Evolutionary conservation across 129 eudicot genomes (phyloP), one percentile per base, ranked within the genome.

Genomic region (Helianthus tuberosus): DNA sequence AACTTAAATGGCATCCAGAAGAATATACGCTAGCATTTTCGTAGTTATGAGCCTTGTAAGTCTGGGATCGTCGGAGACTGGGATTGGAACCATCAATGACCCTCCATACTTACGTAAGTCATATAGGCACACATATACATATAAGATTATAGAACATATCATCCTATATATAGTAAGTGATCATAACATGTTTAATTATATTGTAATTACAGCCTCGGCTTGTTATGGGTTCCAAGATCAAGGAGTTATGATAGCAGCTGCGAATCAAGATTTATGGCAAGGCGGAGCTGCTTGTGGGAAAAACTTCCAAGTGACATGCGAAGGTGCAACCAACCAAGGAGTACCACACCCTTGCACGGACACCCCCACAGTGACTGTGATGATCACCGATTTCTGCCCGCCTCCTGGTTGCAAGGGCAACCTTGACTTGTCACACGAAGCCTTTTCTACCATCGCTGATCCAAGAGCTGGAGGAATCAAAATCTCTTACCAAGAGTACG

Each of bases 51-150:
- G 36, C 36, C 62, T 55, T 55, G 20, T 55, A 10, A 3, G 35
- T 55, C 3, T 55, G 8, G 62, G 14, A 5, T 20, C 25, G 35
- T 55, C 35, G 9, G 5, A 9, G 10, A 27, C 11, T 55, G 62
- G 62, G 62, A 55, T 55, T 55, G 62, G 62, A 55, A 55, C 62
- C 36, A 55, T 55, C 62, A 55, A 55, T 55, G 62, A 20, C 36
- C 62, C 62, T 55, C 62, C 62, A 23, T 55, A 55, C 62, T 10
- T 55, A 20, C 36, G 62, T 55, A 55, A 16, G 1, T 9, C 14
- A 17, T 55, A 8, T 20, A 55, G 35, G 9, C 5, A 10, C 32
- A 55, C 62, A 6, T 11, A 8, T 9, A 53, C 6, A 53, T 41
- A 41, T 6, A 6, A 41, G 9, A 41, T 41, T 41, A 7, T 41